Percentiles rank a stretch among this genome's conserved stretches.
Conservation (phyloP, 805 yeast genomes). For the Lipomyces yamanashiensis region DNA sequence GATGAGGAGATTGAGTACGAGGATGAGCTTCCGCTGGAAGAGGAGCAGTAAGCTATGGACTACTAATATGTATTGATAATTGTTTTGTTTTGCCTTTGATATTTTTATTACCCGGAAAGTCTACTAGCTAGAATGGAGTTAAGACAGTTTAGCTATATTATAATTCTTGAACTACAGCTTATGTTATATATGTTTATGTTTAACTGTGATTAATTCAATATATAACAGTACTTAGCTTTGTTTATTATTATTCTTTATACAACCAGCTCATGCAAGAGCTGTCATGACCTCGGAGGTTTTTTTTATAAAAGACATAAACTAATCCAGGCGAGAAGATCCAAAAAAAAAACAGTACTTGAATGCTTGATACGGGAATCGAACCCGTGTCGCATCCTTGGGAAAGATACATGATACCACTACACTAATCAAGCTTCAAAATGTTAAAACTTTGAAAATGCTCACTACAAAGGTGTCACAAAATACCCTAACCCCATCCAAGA, state of each 20-base stretch:
- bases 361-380: constrained; percentile 37
- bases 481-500: not conserved
- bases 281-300: too few species aligned
- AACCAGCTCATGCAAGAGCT: too few species aligned
- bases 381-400: constrained; percentile 37
- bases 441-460: not conserved
- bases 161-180: not conserved
- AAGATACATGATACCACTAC: constrained; percentile 35
- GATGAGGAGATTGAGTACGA: constrained; percentile 75
- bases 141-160: not conserved
- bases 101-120: constrained; percentile 12
- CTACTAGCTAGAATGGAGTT: constrained; percentile 3
- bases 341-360: not conserved
- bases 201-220: not conserved
- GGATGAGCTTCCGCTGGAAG: constrained; percentile 39
- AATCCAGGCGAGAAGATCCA: not conserved
- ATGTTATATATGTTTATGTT: not conserved
- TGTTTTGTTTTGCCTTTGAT: not conserved
- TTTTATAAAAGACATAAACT: not conserved
- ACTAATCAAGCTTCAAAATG: constrained; percentile 27
- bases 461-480: not conserved
- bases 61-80: constrained; percentile 8
- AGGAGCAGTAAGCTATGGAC: constrained; percentile 20
- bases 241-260: not conserved
- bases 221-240: not conserved